Evolutionary conservation across 768 basidiomycete species (phyloP).

Genomic region (Lentinula lateritia): DNA sequence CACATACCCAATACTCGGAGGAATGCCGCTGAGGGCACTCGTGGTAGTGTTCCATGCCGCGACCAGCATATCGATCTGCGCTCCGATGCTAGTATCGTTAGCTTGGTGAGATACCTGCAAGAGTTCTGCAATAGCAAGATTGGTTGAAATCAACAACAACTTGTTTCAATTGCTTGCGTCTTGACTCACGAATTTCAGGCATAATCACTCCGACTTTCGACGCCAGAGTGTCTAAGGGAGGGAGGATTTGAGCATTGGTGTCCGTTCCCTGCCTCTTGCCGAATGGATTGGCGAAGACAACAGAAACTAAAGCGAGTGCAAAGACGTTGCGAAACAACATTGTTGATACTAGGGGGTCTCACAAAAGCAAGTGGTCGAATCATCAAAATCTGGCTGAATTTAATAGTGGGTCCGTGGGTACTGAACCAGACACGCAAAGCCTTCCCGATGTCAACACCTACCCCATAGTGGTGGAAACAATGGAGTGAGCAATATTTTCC

Average conservation of each 20-base stretch:
- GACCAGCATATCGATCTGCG: slow-evolving; percentile 20
- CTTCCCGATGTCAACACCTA: not conserved
- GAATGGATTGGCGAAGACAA: slow-evolving; percentile 24
- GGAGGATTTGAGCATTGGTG: slow-evolving; percentile 24
- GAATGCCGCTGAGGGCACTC: slow-evolving; percentile 14
- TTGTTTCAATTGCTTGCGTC: not conserved
- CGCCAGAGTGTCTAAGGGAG: slow-evolving; percentile 22
- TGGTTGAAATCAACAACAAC: not conserved
- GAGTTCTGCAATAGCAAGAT: slow-evolving; percentile 14
- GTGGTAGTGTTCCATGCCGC: slow-evolving; percentile 20
- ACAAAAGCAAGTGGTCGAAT: not conserved
- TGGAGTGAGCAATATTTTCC: not conserved
- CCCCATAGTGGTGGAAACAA: not conserved
- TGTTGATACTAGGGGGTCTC: slow-evolving; percentile 4
- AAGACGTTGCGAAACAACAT: slow-evolving; percentile 27
- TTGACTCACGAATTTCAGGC: slow-evolving; percentile 21
- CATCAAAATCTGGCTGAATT: not conserved
- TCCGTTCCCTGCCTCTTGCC: slow-evolving; percentile 24
- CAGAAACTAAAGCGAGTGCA: slow-evolving; percentile 20
- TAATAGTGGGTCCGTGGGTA: slow-evolving; percentile 1
- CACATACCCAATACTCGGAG: slow-evolving; percentile 7
- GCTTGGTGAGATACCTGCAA: slow-evolving; percentile 24
- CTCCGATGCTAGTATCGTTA: slow-evolving; percentile 22
- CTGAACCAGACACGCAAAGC: not conserved
- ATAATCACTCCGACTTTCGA: slow-evolving; percentile 14